Conservation (phyloP, 2,329 filamentous ascomycete species). For the Xylaria sp. region DNA sequence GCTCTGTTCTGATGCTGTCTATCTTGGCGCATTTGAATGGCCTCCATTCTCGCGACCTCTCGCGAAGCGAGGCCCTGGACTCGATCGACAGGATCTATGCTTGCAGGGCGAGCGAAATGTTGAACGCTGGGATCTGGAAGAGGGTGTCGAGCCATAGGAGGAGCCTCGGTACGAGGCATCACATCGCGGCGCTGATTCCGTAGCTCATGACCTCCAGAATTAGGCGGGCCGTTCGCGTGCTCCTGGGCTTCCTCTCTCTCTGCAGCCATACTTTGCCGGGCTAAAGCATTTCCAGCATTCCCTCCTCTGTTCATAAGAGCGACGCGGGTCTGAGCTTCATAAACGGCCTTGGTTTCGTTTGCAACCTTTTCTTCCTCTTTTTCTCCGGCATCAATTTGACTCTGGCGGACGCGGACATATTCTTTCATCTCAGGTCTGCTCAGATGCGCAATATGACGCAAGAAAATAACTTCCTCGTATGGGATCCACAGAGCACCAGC, state of each 20-base stretch:
- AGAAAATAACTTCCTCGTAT: slow-evolving; percentile 70
- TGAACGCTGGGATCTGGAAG: slow-evolving; percentile 52
- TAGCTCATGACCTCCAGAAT: slow-evolving; percentile 49
- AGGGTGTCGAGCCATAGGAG: slow-evolving; percentile 50
- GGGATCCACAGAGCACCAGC: slow-evolving; percentile 71
- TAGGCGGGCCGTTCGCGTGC: slow-evolving; percentile 27
- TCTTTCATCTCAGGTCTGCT: slow-evolving; percentile 69
- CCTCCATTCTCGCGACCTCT: slow-evolving; percentile 64
- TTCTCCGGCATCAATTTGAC: slow-evolving; percentile 67
- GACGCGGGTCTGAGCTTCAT: slow-evolving; percentile 61
- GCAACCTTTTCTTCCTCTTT: slow-evolving; percentile 56
- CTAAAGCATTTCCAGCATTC: slow-evolving; percentile 21
- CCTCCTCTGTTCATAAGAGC: slow-evolving; percentile 49
- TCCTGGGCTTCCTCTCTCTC: slow-evolving; percentile 42
- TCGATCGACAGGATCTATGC: slow-evolving; percentile 56
- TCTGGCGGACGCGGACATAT: slow-evolving; percentile 70
- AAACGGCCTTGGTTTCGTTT: slow-evolving; percentile 65
- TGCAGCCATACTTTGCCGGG: slow-evolving; percentile 29
- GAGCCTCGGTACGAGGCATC: slow-evolving; percentile 45
- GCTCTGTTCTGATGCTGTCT: slow-evolving; percentile 58
- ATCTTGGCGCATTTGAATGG: slow-evolving; percentile 62
- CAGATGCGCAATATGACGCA: slow-evolving; percentile 64
- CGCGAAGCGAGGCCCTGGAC: slow-evolving; percentile 62
- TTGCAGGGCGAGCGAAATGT: slow-evolving; percentile 50
- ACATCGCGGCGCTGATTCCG: slow-evolving; percentile 57